Evolutionary conservation across 768 basidiomycete species (phyloP), one percentile per base, ranked within the genome.

Genomic region (Rhodotorula kratochvilovae): DNA sequence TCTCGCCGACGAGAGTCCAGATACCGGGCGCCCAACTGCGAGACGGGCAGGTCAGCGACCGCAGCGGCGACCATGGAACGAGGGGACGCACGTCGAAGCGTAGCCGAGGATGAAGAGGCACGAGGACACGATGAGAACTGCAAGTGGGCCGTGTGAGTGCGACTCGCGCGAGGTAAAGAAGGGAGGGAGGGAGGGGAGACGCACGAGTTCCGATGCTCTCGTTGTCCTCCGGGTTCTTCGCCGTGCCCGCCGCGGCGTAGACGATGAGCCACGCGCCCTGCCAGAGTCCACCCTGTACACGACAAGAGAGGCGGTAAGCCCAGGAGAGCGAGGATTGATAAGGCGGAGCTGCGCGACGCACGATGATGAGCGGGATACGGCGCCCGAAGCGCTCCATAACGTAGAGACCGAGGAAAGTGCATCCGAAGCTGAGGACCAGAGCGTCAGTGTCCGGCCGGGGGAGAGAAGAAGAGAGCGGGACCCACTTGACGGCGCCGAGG

Each of bases 1-100:
- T 88, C 80, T 90, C 89, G 48, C 88, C 89, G 66, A 73, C 68
- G 29, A 90, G 82, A 76, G 90, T 89, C 89, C 89, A 90, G 50
- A 89, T 79, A 58, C 88, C 87, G 80, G 88, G 87, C 25, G 85
- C 87, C 87, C 86, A 88, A 31, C 36, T 42, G 29, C 31, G 46
- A 36, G 35, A 21, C 17, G n/a, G 53, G 35, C 33, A 55, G 33
- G 1, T 35, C 23, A 5, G 16, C 12, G 2, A 29, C 11, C 11
- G 4, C 15, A 29, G 13, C 39, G 53, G 29, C 53, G 17, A 21
- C 51, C n/a, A 29, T 3, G n/a, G 23, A 16, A 27, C 15, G 31
- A 35, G 64, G 61, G 35, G 10, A 23, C 64, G 61, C n/a, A 69
- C 58, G 88, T 89, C 81, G 82, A 86, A 10, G 89, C 87, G 76